Percentiles rank a stretch among this genome's conserved stretches.
These are phyloP conservation scores for Lithospermum erythrorhizon DNA, from an alignment of 257 asterid genomes.

Conservation along the genomic window DNA sequence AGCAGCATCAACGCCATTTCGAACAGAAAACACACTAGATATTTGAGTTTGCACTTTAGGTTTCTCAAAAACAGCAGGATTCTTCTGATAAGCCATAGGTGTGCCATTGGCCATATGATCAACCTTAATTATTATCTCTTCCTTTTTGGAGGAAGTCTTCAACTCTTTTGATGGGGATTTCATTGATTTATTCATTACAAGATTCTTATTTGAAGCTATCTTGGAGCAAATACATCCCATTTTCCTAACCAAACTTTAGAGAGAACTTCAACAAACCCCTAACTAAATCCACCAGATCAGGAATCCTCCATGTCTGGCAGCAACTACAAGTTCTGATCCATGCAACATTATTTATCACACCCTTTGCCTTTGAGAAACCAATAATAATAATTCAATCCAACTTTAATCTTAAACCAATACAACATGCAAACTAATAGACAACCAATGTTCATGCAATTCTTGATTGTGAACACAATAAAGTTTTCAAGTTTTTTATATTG, in stretches of 20 bases:
- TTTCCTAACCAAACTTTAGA: constrained; percentile 19
- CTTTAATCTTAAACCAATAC: constrained; percentile 3
- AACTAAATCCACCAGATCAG: constrained; percentile 27
- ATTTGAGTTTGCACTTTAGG: constrained; percentile 40
- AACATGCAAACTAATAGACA: constrained; percentile 3
- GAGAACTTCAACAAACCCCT: constrained; percentile 40
- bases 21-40: constrained; percentile 41
- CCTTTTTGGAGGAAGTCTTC: constrained; percentile 37
- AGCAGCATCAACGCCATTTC: constrained; percentile 66
- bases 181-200: constrained; percentile 26
- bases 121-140: constrained; percentile 39
- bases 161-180: constrained; percentile 40
- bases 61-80: constrained; percentile 31
- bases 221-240: constrained; percentile 90
- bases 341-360: constrained; percentile 30
- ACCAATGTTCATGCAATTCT: neutral
- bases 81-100: constrained; percentile 39
- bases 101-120: constrained; percentile 59
- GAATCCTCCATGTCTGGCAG: constrained; percentile 27
- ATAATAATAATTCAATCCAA: constrained; percentile 2
- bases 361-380: neutral
- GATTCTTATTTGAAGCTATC: constrained; percentile 31
- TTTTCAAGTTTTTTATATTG: constrained; percentile 3
- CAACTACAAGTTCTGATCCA: constrained; percentile 20
- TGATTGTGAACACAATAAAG: neutral